Evolutionary conservation across 1,284 basidiomycete genomes (phyloP).

Genomic region (Leccinum subrobustum): DNA sequence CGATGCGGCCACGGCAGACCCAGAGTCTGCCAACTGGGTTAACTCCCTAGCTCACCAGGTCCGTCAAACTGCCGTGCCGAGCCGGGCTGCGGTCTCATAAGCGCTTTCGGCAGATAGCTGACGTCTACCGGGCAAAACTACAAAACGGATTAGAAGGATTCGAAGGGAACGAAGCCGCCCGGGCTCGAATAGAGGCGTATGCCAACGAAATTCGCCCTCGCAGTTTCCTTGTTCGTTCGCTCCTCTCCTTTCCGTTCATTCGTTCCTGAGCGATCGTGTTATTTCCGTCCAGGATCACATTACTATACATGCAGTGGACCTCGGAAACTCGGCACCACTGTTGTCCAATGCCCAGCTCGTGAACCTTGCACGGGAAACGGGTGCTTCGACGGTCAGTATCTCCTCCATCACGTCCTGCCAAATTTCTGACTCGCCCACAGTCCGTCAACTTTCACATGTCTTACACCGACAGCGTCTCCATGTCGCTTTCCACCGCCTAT

Average conservation of each 20-base stretch:
- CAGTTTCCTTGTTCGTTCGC: slow-evolving; percentile 57
- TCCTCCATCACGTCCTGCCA: background rate
- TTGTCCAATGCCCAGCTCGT: slow-evolving; percentile 56
- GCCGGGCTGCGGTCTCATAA: slow-evolving; percentile 3
- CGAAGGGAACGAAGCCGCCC: slow-evolving; percentile 71
- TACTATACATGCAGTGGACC: slow-evolving; percentile 69
- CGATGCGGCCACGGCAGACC: slow-evolving; percentile 21
- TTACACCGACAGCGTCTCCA: slow-evolving; percentile 69
- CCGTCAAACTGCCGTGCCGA: slow-evolving; percentile 15
- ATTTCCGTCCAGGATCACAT: slow-evolving; percentile 61
- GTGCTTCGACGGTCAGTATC: slow-evolving; percentile 20
- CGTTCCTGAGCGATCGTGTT: slow-evolving; percentile 1
- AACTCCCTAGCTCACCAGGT: slow-evolving; percentile 70
- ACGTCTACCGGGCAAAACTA: slow-evolving; percentile 72
- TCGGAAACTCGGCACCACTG: slow-evolving; percentile 68
- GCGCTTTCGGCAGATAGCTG: slow-evolving; percentile 48
- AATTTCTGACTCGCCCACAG: slow-evolving; percentile 32
- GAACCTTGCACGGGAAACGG: slow-evolving; percentile 17
- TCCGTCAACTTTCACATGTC: slow-evolving; percentile 54
- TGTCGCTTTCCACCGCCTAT: slow-evolving; percentile 79
- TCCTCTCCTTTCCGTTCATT: background rate
- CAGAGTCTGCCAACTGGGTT: slow-evolving; percentile 76
- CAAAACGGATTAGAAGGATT: slow-evolving; percentile 56
- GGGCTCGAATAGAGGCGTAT: slow-evolving; percentile 66
- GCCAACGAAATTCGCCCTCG: slow-evolving; percentile 69